A percentile compares a stretch with the other conserved stretches of the same genome.
phyloP scores from a whole-genome alignment of 331 rosid genomes.

The Rhamnella rubrinervis region DNA sequence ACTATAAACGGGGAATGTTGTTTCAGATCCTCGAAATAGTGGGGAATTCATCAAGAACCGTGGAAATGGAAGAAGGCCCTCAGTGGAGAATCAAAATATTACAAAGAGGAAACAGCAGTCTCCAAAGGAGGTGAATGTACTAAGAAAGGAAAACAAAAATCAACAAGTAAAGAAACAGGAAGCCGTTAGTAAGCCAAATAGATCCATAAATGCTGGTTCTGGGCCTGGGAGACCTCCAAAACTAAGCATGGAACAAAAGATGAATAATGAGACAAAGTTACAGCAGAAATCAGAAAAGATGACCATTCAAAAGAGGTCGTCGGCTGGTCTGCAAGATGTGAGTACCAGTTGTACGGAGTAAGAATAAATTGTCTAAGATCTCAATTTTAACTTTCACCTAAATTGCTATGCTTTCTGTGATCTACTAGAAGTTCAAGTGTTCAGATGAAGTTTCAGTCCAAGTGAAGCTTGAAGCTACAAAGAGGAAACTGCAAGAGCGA shows the following conservation, averaged over 20 bases:
- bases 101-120: conserved; percentile 42
- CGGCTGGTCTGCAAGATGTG: conserved; percentile 52
- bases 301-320: conserved; percentile 49
- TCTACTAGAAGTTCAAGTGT: conserved; percentile 46
- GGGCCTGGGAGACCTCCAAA: conserved; percentile 61
- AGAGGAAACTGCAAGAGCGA: conserved; percentile 91
- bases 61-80: conserved; percentile 54
- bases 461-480: conserved; percentile 86
- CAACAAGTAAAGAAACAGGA: conserved; percentile 49
- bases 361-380: conserved; percentile 5
- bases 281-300: conserved; percentile 39
- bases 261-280: conserved; percentile 28
- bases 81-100: conserved; percentile 36
- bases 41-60: conserved; percentile 49
- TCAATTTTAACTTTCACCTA: conserved; percentile 20
- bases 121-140: conserved; percentile 27
- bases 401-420: conserved; percentile 13
- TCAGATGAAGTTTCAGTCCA: conserved; percentile 64
- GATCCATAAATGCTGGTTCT: conserved; percentile 40
- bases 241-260: conserved; percentile 38
- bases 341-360: conserved; percentile 7
- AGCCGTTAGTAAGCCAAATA: conserved; percentile 41
- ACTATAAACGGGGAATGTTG: conserved; percentile 35
- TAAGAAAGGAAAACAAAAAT: conserved; percentile 44
- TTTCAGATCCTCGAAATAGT: conserved; percentile 71